Base-by-base conservation (phyloP, 2,329 filamentous ascomycete species). In the Fusarium chaquense region DNA sequence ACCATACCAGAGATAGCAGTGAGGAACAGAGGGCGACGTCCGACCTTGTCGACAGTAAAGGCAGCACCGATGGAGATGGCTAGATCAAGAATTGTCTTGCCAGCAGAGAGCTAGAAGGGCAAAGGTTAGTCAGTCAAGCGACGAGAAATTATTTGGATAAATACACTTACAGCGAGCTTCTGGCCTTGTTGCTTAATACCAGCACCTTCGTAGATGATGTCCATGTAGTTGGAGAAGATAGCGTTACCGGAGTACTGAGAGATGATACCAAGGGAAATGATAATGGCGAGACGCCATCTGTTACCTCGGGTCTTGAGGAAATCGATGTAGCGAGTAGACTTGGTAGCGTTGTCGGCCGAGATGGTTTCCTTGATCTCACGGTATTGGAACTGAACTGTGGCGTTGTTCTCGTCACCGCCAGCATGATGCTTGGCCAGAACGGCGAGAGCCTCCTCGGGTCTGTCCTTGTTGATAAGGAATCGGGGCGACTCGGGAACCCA, bases 191-290 rank as follows among this genome's bases (percentile, higher is more conserved):
- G 80, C 2, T 72, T 85, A 73, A 91, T 90, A 45, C 89, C 89
- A 51, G 88, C 88, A 50, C 85, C 85, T 41, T 83, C 80, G 78
- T 90, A 90, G 68, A 91, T 84, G 59, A 84, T 82, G 62, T 88
- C 86, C 73, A 89, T 87, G 76, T 91, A 91, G 79, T 91, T 91
- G 67, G 85, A 88, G 74, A 91, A 87, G 3, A 91, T 79, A 20
- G 87, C 89, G 74, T 91, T 91, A 45, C 90, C 89, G 54, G 85
- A 88, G 79, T 90, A 91, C 78, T 91, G 89, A 3, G 88, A 90
- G 74, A 91, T 90, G 70, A 91, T 79, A 73, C 88, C 89, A 20
- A 91, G 82, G 1, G 87, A 90, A 43, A 90, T 77, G 43, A 90
- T 81, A 58, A 91, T 86, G 49, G 85, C 82, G 45, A 92, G 80